phyloP scores from a whole-genome alignment of 1,139 yeast genomes.

The Debaryomyces psychrophilus region DNA sequence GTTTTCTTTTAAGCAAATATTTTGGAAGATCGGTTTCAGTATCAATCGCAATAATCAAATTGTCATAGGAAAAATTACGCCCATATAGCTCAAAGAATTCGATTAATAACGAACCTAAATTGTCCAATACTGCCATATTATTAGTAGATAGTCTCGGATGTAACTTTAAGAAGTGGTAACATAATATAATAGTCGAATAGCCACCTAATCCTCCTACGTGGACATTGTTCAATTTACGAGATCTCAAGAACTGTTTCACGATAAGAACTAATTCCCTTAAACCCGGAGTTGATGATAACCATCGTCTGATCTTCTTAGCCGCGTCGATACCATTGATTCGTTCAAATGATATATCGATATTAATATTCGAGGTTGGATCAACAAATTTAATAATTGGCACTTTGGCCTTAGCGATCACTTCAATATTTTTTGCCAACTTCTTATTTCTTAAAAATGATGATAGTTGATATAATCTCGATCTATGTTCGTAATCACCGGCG shows the following conservation, averaged over 20 bases:
- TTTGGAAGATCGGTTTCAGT: slow-evolving; percentile 50
- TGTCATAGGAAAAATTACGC: slow-evolving; percentile 83
- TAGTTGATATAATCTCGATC: slow-evolving; percentile 71
- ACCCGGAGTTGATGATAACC: slow-evolving; percentile 79
- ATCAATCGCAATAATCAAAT: slow-evolving; percentile 66
- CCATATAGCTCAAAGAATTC: slow-evolving; percentile 98
- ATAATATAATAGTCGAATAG: slow-evolving; percentile 85
- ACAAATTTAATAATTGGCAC: slow-evolving; percentile 95
- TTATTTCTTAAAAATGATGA: slow-evolving; percentile 69
- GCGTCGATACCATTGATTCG: slow-evolving; percentile 85
- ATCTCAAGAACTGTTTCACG: slow-evolving; percentile 82
- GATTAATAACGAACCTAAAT: slow-evolving; percentile 83
- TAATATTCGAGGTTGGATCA: slow-evolving; percentile 71
- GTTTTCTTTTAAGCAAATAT: slow-evolving; percentile 59
- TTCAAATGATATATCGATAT: slow-evolving; percentile 91
- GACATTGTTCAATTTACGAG: slow-evolving; percentile 84
- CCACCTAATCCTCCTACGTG: slow-evolving; percentile 97
- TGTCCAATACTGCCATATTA: slow-evolving; percentile 68
- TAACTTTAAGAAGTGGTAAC: slow-evolving; percentile 74
- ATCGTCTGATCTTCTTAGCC: slow-evolving; percentile 73
- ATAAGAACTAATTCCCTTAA: slow-evolving; percentile 82
- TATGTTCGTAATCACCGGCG: slow-evolving; percentile 64
- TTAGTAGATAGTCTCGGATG: slow-evolving; percentile 80
- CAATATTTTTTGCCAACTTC: slow-evolving; percentile 70
- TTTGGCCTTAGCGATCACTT: slow-evolving; percentile 87